A percentile compares a stretch with the other conserved stretches of the same genome.
Conservation (phyloP, 805 yeast species). For the Candida dajiaensis region DNA sequence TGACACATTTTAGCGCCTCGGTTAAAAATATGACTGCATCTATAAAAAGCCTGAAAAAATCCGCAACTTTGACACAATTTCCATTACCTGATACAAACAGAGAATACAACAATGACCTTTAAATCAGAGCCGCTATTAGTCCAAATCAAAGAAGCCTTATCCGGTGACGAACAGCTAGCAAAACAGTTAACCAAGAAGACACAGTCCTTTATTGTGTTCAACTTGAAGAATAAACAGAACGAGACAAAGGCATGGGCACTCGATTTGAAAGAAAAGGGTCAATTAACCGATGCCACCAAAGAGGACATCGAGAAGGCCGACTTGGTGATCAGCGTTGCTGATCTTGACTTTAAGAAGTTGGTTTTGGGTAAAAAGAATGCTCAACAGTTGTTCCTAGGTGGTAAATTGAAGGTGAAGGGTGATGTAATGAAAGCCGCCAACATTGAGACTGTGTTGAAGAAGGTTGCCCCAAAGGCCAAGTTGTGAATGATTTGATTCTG, state of each 20-base stretch:
- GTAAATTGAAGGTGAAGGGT: slow-evolving; percentile 82
- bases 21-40: background rate
- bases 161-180: slow-evolving; percentile 11
- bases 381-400: slow-evolving; percentile 77
- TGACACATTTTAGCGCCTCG: background rate
- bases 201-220: slow-evolving; percentile 59
- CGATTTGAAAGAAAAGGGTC: slow-evolving; percentile 60
- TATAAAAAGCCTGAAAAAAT: no score
- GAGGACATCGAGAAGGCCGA: slow-evolving; percentile 47
- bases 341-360: slow-evolving; percentile 63
- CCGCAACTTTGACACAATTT: background rate
- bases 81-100: background rate
- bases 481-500: slow-evolving; percentile 24
- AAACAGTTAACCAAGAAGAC: slow-evolving; percentile 30
- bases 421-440: slow-evolving; percentile 87
- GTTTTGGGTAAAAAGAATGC: slow-evolving; percentile 78
- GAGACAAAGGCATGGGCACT: slow-evolving; percentile 58
- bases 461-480: slow-evolving; percentile 41
- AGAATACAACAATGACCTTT: slow-evolving; percentile 14
- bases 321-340: slow-evolving; percentile 58
- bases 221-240: slow-evolving; percentile 52
- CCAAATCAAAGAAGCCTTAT: slow-evolving; percentile 16
- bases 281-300: slow-evolving; percentile 32
- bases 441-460: slow-evolving; percentile 62
- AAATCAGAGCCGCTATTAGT: slow-evolving; percentile 21